Evolutionary conservation across 2,329 filamentous ascomycete species (phyloP), one percentile per base, ranked within the genome.

Genomic region (Pestalotiopsis sp.): DNA sequence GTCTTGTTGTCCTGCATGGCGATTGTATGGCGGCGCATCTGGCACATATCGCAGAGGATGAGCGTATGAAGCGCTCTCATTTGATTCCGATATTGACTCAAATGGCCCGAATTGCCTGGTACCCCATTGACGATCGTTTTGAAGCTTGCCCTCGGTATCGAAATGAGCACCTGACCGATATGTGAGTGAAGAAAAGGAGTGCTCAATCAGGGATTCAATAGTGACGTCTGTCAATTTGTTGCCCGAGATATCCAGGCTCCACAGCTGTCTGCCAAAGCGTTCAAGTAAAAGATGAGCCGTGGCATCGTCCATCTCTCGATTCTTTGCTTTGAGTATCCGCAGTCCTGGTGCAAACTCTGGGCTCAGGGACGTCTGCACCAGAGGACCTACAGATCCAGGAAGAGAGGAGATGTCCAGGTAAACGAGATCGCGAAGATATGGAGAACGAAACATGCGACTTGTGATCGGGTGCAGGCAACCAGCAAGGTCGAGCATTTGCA

Each of bases 231-330:
- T 84, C 11, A 91, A 74, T 12, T 80, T 81, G 71, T 91, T 91
- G 5, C 82, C 66, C 49, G 82, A 80, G 0, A 90, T 64, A 70
- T 91, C 87, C 4, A 90, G 74, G 72, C 88, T 89, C 88, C 88
- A 90, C 12, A 90, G 75, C 36, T 80, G 83, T 12, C 69, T 69
- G 4, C 71, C 68, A 62, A 82, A 82, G 4, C 75, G 71, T 69
- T 74, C 71, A 74, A 86, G 72, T 56, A 83, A 70, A 3, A 75
- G 57, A 0, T 77, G 67, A 2, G 81, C 76, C 2, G 79, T 76
- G 1, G 68, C 67, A 68, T 87, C 81, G 25, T 84, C 82, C 25
- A 90, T 72, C 69, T 85, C 82, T 25, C 85, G 81, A 2, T 81
- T 79, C 61, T 81, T 78, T 0, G 84, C 76, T 72, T 88, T 90